Evolutionary conservation across 2,329 filamentous ascomycete species (phyloP).

Genomic region (Trichophyton benhamiae): DNA sequence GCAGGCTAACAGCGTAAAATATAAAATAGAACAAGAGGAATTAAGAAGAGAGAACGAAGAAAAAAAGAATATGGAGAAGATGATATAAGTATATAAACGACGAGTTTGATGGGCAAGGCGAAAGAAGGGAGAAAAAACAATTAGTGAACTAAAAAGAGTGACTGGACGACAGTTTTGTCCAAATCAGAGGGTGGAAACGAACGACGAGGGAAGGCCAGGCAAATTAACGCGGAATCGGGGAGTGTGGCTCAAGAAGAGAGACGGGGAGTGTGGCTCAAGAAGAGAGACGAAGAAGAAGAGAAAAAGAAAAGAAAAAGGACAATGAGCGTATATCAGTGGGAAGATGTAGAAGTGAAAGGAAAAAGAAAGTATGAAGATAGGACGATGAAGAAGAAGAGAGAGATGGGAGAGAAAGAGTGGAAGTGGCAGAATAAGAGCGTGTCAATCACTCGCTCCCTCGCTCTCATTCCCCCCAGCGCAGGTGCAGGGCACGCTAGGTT

Average conservation of each 20-base stretch:
- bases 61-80: slow-evolving; percentile 15
- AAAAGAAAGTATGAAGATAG: slow-evolving; percentile 10
- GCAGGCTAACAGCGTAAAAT: not conserved
- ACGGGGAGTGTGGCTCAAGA: slow-evolving; percentile 9
- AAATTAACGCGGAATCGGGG: not conserved
- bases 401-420: slow-evolving; percentile 4
- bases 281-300: slow-evolving; percentile 6
- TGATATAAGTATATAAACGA: slow-evolving; percentile 22
- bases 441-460: not conserved
- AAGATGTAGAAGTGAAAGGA: slow-evolving; percentile 11
- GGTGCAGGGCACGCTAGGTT: not conserved
- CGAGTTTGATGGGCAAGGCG: slow-evolving; percentile 11
- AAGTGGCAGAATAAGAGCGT: not conserved
- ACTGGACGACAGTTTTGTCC: slow-evolving; percentile 5
- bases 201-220: not conserved
- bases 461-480: not conserved
- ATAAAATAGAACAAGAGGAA: not conserved
- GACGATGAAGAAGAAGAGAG: slow-evolving; percentile 10
- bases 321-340: slow-evolving; percentile 1
- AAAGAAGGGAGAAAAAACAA: slow-evolving; percentile 12
- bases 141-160: slow-evolving; percentile 11
- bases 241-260: slow-evolving; percentile 10
- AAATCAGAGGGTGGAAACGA: slow-evolving; percentile 2
- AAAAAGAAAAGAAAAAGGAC: not conserved
- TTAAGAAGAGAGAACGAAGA: slow-evolving; percentile 7